These are phyloP conservation scores for Marchantia polymorpha DNA, from an alignment of 225 moss, liverwort and hornwort species.

Conservation along the genomic window DNA sequence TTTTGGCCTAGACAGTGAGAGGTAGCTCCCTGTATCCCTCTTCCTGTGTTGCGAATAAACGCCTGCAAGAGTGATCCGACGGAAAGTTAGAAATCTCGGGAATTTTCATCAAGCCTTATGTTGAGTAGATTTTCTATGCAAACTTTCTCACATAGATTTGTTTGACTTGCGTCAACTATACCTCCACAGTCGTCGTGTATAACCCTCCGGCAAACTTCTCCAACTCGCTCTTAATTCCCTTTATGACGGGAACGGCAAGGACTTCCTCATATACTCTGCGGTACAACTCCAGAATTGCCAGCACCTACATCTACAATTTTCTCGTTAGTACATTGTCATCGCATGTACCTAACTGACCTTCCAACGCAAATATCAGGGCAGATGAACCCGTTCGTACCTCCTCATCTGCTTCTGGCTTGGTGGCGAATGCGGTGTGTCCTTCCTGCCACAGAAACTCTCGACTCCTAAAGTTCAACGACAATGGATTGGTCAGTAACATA, in stretches of 20 bases:
- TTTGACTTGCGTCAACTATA: conserved; percentile 11
- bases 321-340: conserved; percentile 14
- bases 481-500: background rate
- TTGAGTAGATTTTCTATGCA: no score
- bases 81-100: background rate
- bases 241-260: conserved; percentile 84
- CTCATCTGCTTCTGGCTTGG: conserved; percentile 74
- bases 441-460: conserved; percentile 99
- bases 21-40: conserved; percentile 89
- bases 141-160: no score
- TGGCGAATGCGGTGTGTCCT: conserved; percentile 88
- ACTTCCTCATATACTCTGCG: conserved; percentile 90
- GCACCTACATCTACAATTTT: conserved; percentile 56
- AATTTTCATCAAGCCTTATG: no score
- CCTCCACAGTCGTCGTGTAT: conserved; percentile 94
- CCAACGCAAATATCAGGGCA: background rate
- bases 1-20: conserved; percentile 95
- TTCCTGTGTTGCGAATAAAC: conserved; percentile 72
- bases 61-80: conserved; percentile 41
- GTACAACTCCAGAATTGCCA: conserved; percentile 84
- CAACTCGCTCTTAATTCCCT: conserved; percentile 83
- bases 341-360: background rate
- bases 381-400: conserved; percentile 53
- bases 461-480: conserved; percentile 52
- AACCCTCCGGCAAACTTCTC: conserved; percentile 97